These are phyloP conservation scores for Raffaelea albimanens DNA, from an alignment of 2,329 filamentous ascomycete genomes.

Conservation along the genomic window DNA sequence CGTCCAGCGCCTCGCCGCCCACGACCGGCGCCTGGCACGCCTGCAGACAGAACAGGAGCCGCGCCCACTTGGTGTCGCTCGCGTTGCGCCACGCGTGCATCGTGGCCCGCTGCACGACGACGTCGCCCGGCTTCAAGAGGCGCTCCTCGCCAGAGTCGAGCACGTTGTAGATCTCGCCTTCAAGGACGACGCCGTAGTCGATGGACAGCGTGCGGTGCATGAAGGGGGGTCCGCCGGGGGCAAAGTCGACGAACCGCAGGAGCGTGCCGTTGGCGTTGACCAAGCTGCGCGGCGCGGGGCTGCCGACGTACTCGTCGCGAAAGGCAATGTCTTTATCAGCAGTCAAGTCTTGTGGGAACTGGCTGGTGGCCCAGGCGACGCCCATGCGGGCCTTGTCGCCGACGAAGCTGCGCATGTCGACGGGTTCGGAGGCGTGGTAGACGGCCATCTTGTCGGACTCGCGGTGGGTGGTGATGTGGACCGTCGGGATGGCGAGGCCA, in stretches of 20 bases:
- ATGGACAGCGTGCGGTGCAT: conserved; percentile 18
- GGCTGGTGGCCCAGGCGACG: conserved; percentile 12
- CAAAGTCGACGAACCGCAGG: conserved; percentile 19
- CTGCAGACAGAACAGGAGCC: conserved; percentile 34
- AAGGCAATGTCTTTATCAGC: conserved; percentile 11
- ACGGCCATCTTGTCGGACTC: conserved; percentile 4
- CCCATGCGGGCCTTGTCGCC: conserved; percentile 7
- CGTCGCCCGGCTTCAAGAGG: conserved; percentile 14
- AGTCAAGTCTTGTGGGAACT: conserved; percentile 12
- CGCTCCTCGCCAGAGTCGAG: conserved; percentile 13
- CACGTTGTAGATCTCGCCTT: conserved; percentile 10
- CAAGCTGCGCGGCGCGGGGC: conserved; percentile 2
- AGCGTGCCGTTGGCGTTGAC: conserved; percentile 14
- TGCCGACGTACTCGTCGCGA: conserved; percentile 9
- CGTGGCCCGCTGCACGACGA: conserved; percentile 35
- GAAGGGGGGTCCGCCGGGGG: conserved; percentile 22
- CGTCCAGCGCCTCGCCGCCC: conserved; percentile 8
- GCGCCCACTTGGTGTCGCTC: conserved; percentile 34
- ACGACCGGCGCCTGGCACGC: conserved; percentile 18
- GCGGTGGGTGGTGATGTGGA: no score
- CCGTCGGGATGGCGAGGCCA: no score
- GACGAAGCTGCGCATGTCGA: conserved; percentile 6
- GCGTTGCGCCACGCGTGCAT: conserved; percentile 45
- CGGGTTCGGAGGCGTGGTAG: conserved; percentile 8
- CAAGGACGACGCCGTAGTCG: conserved; percentile 16